Evolutionary conservation across 208 protist species (phyloP).

Genomic region (Hexamita inflata): DNA sequence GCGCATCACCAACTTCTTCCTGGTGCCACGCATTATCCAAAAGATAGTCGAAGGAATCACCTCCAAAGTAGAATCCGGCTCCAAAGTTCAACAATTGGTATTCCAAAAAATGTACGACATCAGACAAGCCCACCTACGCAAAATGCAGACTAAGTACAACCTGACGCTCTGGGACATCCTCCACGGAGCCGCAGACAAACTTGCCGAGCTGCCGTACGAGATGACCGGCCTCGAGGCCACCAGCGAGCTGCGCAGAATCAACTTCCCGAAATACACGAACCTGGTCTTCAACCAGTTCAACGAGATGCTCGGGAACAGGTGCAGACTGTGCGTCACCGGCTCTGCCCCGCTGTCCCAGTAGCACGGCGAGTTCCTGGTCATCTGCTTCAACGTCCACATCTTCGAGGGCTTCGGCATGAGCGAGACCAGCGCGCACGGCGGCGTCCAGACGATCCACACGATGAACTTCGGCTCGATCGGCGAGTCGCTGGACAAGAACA

Average conservation of each 20-base stretch:
- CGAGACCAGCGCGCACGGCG: not conserved
- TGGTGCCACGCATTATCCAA: conserved; percentile 25
- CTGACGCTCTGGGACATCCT: too few relatives aligned
- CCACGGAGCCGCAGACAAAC: too few relatives aligned
- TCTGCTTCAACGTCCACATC: not conserved
- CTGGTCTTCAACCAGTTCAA: not conserved
- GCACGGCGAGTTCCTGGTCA: conserved; percentile 1
- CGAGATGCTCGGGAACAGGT: not conserved
- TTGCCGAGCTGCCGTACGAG: too few relatives aligned
- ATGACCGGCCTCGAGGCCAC: too few relatives aligned
- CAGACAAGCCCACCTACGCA: not conserved
- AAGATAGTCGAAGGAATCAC: conserved; percentile 26
- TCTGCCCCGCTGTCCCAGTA: conserved; percentile 14
- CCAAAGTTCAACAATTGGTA: not conserved
- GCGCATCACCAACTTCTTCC: conserved; percentile 8
- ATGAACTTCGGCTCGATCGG: not conserved
- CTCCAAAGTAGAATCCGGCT: not conserved
- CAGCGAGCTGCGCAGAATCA: too few relatives aligned
- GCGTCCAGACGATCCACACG: not conserved
- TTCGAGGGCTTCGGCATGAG: conserved; percentile 35
- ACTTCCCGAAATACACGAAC: not conserved
- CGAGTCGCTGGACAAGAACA: not conserved
- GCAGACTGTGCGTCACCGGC: conserved; percentile 23
- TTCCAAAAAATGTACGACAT: not conserved
- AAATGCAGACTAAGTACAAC: too few relatives aligned